A percentile compares a stretch with the other conserved stretches of the same genome.
Conservation (phyloP, 148 eudicot genomes). For the Camellia lanceoleosa region DNA sequence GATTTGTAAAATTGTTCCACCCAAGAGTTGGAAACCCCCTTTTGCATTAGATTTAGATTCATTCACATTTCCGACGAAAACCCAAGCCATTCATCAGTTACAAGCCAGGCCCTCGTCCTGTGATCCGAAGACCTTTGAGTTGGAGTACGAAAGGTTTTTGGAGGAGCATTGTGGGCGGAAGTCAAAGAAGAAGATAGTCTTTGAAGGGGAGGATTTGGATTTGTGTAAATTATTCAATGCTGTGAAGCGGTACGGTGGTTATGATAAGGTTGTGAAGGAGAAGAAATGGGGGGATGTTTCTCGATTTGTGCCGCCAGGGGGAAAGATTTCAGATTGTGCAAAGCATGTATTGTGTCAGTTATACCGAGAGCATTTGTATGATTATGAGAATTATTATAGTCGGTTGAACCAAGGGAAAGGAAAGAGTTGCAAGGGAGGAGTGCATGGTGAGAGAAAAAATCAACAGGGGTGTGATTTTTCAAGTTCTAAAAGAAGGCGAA, state of each 20-base stretch:
- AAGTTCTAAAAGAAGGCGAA: conserved; percentile 55
- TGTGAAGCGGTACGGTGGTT: conserved; percentile 90
- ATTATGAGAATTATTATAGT: conserved; percentile 72
- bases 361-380: conserved; percentile 81
- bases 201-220: conserved; percentile 95
- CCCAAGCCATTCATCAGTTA: conserved; percentile 90
- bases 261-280: conserved; percentile 72
- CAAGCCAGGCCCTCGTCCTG: conserved; percentile 82
- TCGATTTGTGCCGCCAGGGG: conserved; percentile 57
- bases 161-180: conserved; percentile 70
- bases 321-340: conserved; percentile 75
- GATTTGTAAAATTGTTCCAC: conserved; percentile 93
- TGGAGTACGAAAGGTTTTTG: conserved; percentile 81
- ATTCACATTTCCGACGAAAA: conserved; percentile 76
- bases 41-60: conserved; percentile 69
- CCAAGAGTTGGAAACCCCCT: conserved; percentile 85
- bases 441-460: conserved; percentile 34
- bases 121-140: conserved; percentile 86
- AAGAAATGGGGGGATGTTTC: conserved; percentile 97
- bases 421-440: conserved; percentile 46
- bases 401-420: conserved; percentile 47
- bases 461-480: conserved; percentile 37
- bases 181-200: conserved; percentile 68
- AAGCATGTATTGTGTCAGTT: conserved; percentile 83
- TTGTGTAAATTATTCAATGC: conserved; percentile 88